These are phyloP conservation scores for Abelmoschus esculentus DNA, from an alignment of 345 rosid genomes.

Conservation along the genomic window DNA sequence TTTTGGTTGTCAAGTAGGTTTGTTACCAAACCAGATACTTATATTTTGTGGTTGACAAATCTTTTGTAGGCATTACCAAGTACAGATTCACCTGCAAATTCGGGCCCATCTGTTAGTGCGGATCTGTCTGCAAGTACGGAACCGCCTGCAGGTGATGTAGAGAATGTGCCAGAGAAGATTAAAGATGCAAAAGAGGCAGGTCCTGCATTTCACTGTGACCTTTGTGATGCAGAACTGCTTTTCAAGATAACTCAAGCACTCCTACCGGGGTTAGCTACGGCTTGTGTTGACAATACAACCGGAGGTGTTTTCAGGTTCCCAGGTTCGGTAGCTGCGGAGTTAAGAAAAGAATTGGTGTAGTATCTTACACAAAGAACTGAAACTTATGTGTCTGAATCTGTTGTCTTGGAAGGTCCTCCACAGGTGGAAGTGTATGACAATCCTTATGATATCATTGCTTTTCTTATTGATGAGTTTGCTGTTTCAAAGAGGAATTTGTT, in stretches of 20 bases:
- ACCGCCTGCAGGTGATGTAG: constrained; percentile 36
- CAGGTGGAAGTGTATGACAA: constrained; percentile 49
- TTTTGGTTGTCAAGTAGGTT: not conserved
- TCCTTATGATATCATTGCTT: constrained; percentile 66
- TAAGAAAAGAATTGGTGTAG: constrained; percentile 41
- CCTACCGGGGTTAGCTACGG: constrained; percentile 73
- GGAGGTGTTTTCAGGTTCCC: constrained; percentile 70
- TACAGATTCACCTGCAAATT: constrained; percentile 29
- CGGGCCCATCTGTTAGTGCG: not conserved
- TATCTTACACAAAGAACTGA: constrained; percentile 54
- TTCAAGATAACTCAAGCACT: constrained; percentile 53
- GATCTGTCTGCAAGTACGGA: constrained; percentile 27
- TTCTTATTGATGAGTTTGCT: constrained; percentile 66
- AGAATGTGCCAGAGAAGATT: constrained; percentile 38
- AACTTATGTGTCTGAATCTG: constrained; percentile 59
- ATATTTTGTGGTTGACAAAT: not conserved
- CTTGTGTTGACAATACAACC: constrained; percentile 80
- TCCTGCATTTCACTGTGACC: constrained; percentile 53
- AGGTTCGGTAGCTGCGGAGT: constrained; percentile 66
- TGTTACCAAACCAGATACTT: not conserved
- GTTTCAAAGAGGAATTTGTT: constrained; percentile 59
- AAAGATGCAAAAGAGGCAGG: constrained; percentile 48
- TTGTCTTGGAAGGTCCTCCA: constrained; percentile 44
- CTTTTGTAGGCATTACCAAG: constrained; percentile 20
- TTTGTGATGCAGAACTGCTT: constrained; percentile 56